These are phyloP conservation scores for Typha latifolia DNA, from an alignment of 176 grass and related monocot genomes.

Conservation along the genomic window DNA sequence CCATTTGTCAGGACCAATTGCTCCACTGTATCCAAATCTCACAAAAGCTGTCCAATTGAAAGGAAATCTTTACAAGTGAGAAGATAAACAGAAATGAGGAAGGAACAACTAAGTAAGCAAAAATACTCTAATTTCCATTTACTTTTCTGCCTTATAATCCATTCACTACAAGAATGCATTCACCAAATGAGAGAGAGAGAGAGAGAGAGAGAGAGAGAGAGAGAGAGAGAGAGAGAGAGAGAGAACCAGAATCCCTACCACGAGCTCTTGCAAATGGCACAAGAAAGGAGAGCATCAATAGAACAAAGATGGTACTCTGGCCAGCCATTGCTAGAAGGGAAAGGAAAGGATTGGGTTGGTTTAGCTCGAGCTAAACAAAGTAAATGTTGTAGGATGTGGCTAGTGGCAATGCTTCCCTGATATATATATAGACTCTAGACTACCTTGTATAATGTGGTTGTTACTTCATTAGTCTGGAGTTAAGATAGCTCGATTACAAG, in stretches of 20 bases:
- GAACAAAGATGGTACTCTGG: neutral
- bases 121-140: neutral
- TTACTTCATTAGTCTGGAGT: too few relatives aligned
- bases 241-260: constrained; percentile 1
- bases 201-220: too few relatives aligned
- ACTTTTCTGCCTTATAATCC: neutral
- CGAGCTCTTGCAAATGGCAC: constrained; percentile 4
- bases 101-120: neutral
- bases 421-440: too few relatives aligned
- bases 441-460: too few relatives aligned
- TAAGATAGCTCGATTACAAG: too few relatives aligned
- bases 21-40: constrained; percentile 52
- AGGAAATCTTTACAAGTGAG: too few relatives aligned
- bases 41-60: constrained; percentile 11
- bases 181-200: neutral
- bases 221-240: neutral
- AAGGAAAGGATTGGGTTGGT: neutral
- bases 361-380: too few relatives aligned
- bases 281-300: constrained; percentile 15
- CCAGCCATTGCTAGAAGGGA: neutral
- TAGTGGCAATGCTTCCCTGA: too few relatives aligned
- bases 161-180: too few relatives aligned
- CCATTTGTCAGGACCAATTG: constrained; percentile 52
- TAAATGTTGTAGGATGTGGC: too few relatives aligned
- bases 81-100: neutral